These are phyloP conservation scores for Collybia sp. DNA, from an alignment of 768 basidiomycete genomes.

Conservation along the genomic window DNA sequence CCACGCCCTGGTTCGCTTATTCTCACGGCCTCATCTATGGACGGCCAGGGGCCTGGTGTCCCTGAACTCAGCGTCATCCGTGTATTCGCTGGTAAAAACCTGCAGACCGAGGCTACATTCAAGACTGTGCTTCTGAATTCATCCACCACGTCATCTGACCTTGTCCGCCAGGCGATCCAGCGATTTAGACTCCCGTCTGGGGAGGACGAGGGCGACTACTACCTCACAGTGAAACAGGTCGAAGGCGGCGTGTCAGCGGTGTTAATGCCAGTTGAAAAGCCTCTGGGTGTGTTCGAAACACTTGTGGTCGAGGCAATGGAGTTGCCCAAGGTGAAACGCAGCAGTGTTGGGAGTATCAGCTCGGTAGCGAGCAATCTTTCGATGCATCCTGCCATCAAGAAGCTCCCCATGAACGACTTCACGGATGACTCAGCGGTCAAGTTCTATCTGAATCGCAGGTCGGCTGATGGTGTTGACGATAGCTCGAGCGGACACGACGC, in stretches of 20 bases:
- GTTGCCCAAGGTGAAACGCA: slow-evolving; percentile 85
- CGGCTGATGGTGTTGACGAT: slow-evolving; percentile 34
- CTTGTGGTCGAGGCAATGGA: slow-evolving; percentile 78
- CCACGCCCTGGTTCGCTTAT: slow-evolving; percentile 78
- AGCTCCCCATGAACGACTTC: slow-evolving; percentile 95
- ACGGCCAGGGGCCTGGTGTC: slow-evolving; percentile 57
- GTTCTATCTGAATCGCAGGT: slow-evolving; percentile 82
- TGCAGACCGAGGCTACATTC: slow-evolving; percentile 95
- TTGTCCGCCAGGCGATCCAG: slow-evolving; percentile 90
- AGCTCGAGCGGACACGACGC: slow-evolving; percentile 34
- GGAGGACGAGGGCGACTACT: slow-evolving; percentile 66
- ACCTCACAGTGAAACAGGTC: slow-evolving; percentile 89
- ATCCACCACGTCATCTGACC: slow-evolving; percentile 77
- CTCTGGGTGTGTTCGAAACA: slow-evolving; percentile 85
- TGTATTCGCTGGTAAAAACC: slow-evolving; percentile 87
- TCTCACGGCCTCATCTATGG: slow-evolving; percentile 52
- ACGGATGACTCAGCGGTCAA: slow-evolving; percentile 97
- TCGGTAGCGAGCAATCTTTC: slow-evolving; percentile 90
- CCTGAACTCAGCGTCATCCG: slow-evolving; percentile 93
- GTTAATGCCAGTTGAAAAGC: slow-evolving; percentile 68
- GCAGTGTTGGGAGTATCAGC: slow-evolving; percentile 90
- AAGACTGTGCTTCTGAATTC: slow-evolving; percentile 94
- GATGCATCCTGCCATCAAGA: slow-evolving; percentile 93
- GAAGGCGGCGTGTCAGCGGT: slow-evolving; percentile 83
- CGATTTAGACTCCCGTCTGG: slow-evolving; percentile 79